These are phyloP conservation scores for Xylariales sp. DNA, from an alignment of 2,329 filamentous ascomycete species.

Conservation along the genomic window DNA sequence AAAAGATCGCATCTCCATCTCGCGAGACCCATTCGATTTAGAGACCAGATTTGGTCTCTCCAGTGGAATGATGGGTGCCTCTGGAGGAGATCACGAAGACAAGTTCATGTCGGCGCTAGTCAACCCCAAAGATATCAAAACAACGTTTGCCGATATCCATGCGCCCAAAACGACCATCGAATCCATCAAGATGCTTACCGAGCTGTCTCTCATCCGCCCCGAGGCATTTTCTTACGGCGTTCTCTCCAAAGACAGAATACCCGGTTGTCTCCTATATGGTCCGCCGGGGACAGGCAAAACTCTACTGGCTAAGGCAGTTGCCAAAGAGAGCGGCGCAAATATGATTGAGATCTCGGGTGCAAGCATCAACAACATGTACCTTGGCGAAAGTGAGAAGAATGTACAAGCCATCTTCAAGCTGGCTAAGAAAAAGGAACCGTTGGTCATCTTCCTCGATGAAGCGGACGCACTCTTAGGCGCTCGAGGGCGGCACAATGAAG, in stretches of 20 bases:
- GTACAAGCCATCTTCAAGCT: constrained; percentile 87
- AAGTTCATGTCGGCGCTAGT: constrained; percentile 78
- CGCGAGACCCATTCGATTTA: constrained; percentile 31
- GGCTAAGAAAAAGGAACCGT: constrained; percentile 85
- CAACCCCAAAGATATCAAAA: constrained; percentile 75
- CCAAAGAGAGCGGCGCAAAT: constrained; percentile 63
- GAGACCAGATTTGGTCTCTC: constrained; percentile 12
- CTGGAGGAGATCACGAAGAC: constrained; percentile 63
- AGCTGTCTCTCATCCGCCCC: constrained; percentile 78
- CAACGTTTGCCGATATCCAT: constrained; percentile 84
- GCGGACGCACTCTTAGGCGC: constrained; percentile 88
- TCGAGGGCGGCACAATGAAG: constrained; percentile 60
- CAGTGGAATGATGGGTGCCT: constrained; percentile 7
- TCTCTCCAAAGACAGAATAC: constrained; percentile 83
- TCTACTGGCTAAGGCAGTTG: constrained; percentile 63
- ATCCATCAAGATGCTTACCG: constrained; percentile 83
- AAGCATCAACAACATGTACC: constrained; percentile 93
- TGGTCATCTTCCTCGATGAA: constrained; percentile 95
- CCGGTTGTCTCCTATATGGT: constrained; percentile 82
- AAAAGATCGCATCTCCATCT: constrained; percentile 27
- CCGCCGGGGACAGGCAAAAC: constrained; percentile 79
- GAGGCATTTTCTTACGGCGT: constrained; percentile 97
- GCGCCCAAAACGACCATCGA: constrained; percentile 79
- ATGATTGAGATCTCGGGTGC: constrained; percentile 87
- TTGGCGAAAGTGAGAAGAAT: constrained; percentile 95